These are phyloP conservation scores for Triangularia verruculosa DNA, from an alignment of 2,329 filamentous ascomycete genomes.

Conservation along the genomic window DNA sequence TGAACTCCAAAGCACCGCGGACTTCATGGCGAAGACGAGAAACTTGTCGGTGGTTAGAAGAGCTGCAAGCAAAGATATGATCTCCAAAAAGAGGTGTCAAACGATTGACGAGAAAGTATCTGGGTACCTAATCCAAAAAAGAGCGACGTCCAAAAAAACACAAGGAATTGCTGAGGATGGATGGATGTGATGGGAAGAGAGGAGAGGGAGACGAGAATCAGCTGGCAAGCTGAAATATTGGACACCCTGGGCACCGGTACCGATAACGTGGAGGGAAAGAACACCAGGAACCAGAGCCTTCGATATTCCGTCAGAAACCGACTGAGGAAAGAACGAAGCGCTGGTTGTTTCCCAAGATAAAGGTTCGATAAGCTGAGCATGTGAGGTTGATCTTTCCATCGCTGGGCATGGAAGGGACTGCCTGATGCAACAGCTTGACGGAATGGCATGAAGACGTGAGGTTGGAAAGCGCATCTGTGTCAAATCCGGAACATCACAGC, in stretches of 20 bases:
- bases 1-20: slow-evolving; percentile 16
- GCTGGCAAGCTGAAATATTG: neutral
- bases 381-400: neutral
- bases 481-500: neutral
- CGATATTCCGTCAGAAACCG: neutral
- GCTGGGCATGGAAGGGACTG: neutral
- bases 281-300: neutral
- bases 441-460: neutral
- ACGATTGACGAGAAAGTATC: slow-evolving; percentile 15
- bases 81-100: slow-evolving; percentile 19
- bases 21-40: slow-evolving; percentile 16
- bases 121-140: slow-evolving; percentile 23
- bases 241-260: neutral
- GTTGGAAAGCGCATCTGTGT: neutral
- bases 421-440: neutral
- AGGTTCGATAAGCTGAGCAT: neutral
- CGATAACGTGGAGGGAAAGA: neutral
- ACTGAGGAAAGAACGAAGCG: neutral
- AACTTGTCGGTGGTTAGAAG: slow-evolving; percentile 2
- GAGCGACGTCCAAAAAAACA: slow-evolving; percentile 22
- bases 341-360: neutral
- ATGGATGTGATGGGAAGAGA: slow-evolving; percentile 16
- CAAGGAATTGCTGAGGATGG: slow-evolving; percentile 16
- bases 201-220: neutral
- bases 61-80: slow-evolving; percentile 17